Evolutionary conservation across 176 grass and related monocot genomes (phyloP).

Genomic region (Panicum miliaceum): DNA sequence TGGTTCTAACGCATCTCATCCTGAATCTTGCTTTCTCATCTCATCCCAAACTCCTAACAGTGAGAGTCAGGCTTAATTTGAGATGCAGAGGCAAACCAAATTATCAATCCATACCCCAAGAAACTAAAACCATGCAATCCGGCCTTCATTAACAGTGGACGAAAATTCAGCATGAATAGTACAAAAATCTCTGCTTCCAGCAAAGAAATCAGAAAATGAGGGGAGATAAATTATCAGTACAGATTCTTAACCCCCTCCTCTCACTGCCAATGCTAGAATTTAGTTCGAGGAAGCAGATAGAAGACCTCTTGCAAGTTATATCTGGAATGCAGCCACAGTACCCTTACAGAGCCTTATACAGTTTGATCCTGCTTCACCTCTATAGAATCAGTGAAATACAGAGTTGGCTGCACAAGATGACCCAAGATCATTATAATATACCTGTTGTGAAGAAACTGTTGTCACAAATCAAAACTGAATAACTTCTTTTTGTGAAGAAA

Average conservation of each 20-base stretch:
- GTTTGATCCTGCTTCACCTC: conserved; percentile 83
- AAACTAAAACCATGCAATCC: too few relatives aligned
- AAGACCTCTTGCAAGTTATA: conserved; percentile 13
- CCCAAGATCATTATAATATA: conserved; percentile 25
- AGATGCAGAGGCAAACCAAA: too few relatives aligned
- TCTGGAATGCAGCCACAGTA: background rate
- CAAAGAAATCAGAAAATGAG: background rate
- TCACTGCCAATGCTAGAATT: background rate
- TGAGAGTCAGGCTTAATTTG: too few relatives aligned
- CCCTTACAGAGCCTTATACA: conserved; percentile 73
- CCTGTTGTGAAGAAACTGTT: too few relatives aligned
- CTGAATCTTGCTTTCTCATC: too few relatives aligned
- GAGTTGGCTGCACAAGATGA: conserved; percentile 70
- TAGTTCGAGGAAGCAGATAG: background rate
- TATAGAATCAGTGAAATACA: conserved; percentile 90
- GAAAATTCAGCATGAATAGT: too few relatives aligned
- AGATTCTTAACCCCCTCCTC: background rate
- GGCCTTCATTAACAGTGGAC: too few relatives aligned
- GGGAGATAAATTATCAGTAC: background rate
- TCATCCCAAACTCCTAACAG: too few relatives aligned
- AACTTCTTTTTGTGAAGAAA: conserved; percentile 9
- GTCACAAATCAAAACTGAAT: too few relatives aligned
- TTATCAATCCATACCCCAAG: too few relatives aligned
- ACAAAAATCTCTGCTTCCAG: too few relatives aligned
- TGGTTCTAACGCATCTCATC: background rate